Conservation (phyloP, 164 flowering plant species). For the Macadamia tetraphylla region DNA sequence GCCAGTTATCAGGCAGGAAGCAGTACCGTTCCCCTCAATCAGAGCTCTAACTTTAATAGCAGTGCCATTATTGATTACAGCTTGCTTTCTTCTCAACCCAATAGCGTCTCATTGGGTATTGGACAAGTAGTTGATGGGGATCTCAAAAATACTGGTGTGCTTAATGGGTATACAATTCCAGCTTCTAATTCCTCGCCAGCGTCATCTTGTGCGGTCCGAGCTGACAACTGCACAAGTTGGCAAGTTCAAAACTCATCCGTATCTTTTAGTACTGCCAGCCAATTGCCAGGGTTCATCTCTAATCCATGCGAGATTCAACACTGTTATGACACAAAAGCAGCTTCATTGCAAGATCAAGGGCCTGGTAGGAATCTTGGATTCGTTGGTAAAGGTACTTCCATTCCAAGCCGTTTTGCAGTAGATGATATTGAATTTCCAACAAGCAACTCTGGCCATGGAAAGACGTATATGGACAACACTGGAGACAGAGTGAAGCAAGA, state of each 20-base stretch:
- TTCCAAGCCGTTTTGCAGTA: conserved; percentile 33
- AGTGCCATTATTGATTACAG: conserved; percentile 34
- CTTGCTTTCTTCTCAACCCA: conserved; percentile 38
- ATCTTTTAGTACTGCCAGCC: conserved; percentile 22
- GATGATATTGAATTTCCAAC: conserved; percentile 42
- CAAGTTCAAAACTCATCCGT: conserved; percentile 29
- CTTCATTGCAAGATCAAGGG: conserved; percentile 36
- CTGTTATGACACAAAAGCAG: conserved; percentile 25
- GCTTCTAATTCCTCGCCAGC: conserved; percentile 33
- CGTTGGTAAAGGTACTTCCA: conserved; percentile 27
- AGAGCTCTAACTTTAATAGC: conserved; percentile 29
- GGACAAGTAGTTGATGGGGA: conserved; percentile 32
- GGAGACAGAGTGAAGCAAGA: conserved; percentile 51
- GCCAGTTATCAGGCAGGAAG: conserved; percentile 37
- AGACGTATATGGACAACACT: conserved; percentile 18
- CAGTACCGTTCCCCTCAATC: conserved; percentile 41
- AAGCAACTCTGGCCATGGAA: conserved; percentile 27
- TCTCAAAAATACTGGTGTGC: conserved; percentile 25
- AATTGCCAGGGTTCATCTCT: conserved; percentile 27
- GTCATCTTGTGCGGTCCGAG: conserved; percentile 33
- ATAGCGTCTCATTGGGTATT: conserved; percentile 28
- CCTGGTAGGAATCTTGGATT: conserved; percentile 37
- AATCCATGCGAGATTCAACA: conserved; percentile 24
- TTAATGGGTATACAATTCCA: conserved; percentile 34
- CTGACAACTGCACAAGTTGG: conserved; percentile 28